Percentiles rank a stretch among this genome's conserved stretches.
Evolutionary conservation across 768 basidiomycete species (phyloP).

Genomic region (Pulveroboletus sp.): DNA sequence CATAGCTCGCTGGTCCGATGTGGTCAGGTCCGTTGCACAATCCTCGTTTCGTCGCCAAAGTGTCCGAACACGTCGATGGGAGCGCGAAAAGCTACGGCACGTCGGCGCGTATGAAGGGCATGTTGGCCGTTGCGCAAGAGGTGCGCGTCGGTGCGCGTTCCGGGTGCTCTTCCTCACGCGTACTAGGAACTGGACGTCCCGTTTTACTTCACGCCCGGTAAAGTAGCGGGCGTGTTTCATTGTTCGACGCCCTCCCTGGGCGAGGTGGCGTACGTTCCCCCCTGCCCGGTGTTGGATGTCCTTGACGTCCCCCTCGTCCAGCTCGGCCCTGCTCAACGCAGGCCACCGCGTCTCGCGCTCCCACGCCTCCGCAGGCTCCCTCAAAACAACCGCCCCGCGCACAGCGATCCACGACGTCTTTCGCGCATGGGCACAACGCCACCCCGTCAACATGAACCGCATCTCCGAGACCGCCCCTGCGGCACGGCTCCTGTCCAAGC

Average conservation of each 20-base stretch:
- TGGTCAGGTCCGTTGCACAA: conserved; percentile 92
- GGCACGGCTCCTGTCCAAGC: conserved; percentile 61
- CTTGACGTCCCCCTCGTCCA: conserved; percentile 30
- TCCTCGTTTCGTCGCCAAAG: conserved; percentile 64
- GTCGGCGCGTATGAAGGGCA: conserved; percentile 84
- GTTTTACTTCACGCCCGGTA: conserved; percentile 88
- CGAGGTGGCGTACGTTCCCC: conserved; percentile 63
- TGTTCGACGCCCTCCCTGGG: conserved; percentile 73
- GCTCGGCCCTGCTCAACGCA: conserved; percentile 86
- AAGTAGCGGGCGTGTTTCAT: conserved; percentile 79
- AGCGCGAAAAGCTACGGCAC: conserved; percentile 74
- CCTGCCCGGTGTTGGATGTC: not conserved
- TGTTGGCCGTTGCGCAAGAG: conserved; percentile 89
- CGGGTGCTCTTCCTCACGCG: not conserved
- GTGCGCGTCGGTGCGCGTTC: conserved; percentile 38
- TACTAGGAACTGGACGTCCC: conserved; percentile 68
- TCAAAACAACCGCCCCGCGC: conserved; percentile 56
- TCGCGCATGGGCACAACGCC: conserved; percentile 76
- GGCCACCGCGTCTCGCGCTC: conserved; percentile 86
- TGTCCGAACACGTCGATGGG: conserved; percentile 68
- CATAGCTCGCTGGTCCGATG: conserved; percentile 90
- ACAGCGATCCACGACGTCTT: conserved; percentile 76
- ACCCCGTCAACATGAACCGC: conserved; percentile 85
- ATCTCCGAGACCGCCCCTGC: conserved; percentile 75
- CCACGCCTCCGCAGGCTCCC: conserved; percentile 67